Base-by-base conservation (phyloP, 345 rosid genomes). In the Brassica nigra region DNA sequence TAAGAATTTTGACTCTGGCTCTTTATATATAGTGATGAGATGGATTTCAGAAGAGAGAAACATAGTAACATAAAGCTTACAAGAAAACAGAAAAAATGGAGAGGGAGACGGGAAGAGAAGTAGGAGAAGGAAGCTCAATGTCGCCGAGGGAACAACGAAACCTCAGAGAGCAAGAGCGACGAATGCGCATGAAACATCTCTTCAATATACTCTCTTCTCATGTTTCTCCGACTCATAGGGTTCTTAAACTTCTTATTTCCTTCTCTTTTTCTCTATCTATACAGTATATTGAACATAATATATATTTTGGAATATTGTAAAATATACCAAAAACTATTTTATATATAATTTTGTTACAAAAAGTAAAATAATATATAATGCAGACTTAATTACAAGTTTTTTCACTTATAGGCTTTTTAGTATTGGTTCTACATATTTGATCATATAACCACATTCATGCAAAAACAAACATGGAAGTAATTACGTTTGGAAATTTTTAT, bases 181-280 rank as follows among this genome's bases (percentile, higher is more conserved):
- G 82, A 47, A 61, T 8, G 70, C 74, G 15, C 69, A 73, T 73
- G 78, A 79, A 79, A 79, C 33, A 79, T 59, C 82, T 79, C 70
- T 79, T 18, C 78, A 4, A 0, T 33, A 14, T 0, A 4, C 82
- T 73, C 27, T 73, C 78, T 73, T 80, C 66, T 63, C 79, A 18
- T 75, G 69, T 75, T 37, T 68, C 79, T 68, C 74, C 82, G 30
- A 30, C 74, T 68, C 74, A 39, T 7, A 66, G 55, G 69, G 82
- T 79, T 23, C 2, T 23, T 23, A 18, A 18, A 18, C 18, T 49
- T 49, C 55, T 44, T 44, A 12, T 5, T 11, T 44, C 54, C 8
- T 8, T 39, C 8, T 39, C 36, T 39, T 39, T 18, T 18, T 18
- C 11, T 39, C 47, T 39, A 39, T 39, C 47, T 39, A 39, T 39